Conservation (phyloP, 2,329 filamentous ascomycete species). For the Gaeumannomyces tritici region DNA sequence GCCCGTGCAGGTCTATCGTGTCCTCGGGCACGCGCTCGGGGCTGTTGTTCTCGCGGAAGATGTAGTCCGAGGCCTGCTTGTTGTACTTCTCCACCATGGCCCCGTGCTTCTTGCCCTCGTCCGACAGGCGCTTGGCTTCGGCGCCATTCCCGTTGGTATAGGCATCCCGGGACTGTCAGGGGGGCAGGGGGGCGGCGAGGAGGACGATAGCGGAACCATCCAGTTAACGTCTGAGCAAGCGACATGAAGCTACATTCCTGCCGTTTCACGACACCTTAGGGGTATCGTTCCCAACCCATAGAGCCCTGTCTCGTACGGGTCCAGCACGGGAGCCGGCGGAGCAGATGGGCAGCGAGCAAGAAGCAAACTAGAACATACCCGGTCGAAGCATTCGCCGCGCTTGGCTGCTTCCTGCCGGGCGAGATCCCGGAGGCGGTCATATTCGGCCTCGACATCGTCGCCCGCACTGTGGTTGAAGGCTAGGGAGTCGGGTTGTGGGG, state of each 20-base stretch:
- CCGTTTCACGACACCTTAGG: neutral
- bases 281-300: neutral
- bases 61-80: conserved; percentile 82
- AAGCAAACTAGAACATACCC: conserved; percentile 35
- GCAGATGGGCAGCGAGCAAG: too few relatives aligned
- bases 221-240: neutral
- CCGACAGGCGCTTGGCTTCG: conserved; percentile 70
- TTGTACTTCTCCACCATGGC: conserved; percentile 82
- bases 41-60: conserved; percentile 92
- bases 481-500: conserved; percentile 29
- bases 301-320: neutral
- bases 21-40: conserved; percentile 63
- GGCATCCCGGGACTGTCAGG: conserved; percentile 57
- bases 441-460: conserved; percentile 68
- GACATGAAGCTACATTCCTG: neutral
- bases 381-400: conserved; percentile 67
- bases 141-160: conserved; percentile 78
- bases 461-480: conserved; percentile 68
- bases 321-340: neutral
- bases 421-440: conserved; percentile 78
- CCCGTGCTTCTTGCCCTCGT: conserved; percentile 78
- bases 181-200: neutral
- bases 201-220: neutral
- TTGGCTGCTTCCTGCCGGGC: conserved; percentile 74
- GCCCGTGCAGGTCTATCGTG: conserved; percentile 88